These are phyloP conservation scores for Wickerhamiella kurtzmanii DNA, from an alignment of 805 yeast genomes.

Conservation along the genomic window DNA sequence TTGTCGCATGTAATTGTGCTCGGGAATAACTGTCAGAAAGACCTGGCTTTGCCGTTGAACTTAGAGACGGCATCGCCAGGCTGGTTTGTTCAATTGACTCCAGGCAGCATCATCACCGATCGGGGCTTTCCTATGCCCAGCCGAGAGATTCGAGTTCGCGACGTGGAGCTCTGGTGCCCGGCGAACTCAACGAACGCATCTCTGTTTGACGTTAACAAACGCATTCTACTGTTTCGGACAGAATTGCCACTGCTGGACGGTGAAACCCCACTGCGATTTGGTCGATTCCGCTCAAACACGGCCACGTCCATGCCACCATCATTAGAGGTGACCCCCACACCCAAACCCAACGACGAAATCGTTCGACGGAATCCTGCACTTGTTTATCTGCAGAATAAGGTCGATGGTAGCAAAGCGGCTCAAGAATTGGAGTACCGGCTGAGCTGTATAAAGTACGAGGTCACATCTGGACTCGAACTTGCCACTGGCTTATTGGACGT, in stretches of 20 bases:
- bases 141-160: background rate
- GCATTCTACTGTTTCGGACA: background rate
- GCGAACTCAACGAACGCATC: background rate
- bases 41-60: background rate
- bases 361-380: background rate
- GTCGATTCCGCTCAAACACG: background rate
- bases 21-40: background rate
- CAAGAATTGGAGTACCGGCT: background rate
- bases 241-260: background rate
- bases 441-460: background rate
- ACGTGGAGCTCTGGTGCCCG: background rate
- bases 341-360: background rate
- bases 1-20: slow-evolving; percentile 15
- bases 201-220: background rate
- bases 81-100: background rate
- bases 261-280: background rate
- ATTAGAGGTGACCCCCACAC: too few species aligned
- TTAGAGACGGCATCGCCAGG: background rate
- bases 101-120: background rate
- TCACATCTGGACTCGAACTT: background rate
- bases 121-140: background rate
- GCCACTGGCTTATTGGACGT: background rate
- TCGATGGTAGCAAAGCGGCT: background rate
- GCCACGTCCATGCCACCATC: background rate
- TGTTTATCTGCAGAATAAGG: background rate